Base-by-base conservation (phyloP, 2,329 filamentous ascomycete genomes). In the Colletotrichum orchidophilum region DNA sequence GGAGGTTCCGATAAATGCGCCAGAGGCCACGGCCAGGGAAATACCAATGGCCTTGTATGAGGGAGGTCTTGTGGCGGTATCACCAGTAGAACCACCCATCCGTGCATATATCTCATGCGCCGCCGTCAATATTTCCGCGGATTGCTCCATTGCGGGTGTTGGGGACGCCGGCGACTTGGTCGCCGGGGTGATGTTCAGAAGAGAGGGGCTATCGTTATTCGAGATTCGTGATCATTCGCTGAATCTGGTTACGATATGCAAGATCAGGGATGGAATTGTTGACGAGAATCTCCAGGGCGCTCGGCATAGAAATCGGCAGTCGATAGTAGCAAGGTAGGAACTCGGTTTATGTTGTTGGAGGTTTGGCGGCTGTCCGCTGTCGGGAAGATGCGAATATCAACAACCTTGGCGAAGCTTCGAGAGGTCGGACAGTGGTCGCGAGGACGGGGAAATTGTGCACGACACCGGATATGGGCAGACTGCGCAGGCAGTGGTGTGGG, bases 1-100 rank as follows among this genome's bases (percentile, higher is more conserved):
- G 0, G 96, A 98, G 15, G 93, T 88, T 65, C 96, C 96, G 78
- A 99, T 99, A 80, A 98, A 98, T 69, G 94, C 80, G 52, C 96
- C 96, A 0, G 96, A 98, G 35, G 91, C 90, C 70, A 98, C 88
- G 18, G 96, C 96, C 42, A 99, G 86, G 26, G 91, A 87, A 73
- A 99, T 94, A 66, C 96, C 96, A 75, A 98, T 89, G 29, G 92
- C 90, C 80, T 98, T 98, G 87, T 93, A 98, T 69, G 84, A 81
- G 8, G 84, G 76, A 1, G 88, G 88, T 29, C 87, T 82, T 13
- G 78, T 73, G 62, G 75, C 76, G 49, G 74, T 73, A 11, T 66
- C 46, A 5, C 60, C 64, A 3, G 69, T 59, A 12, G 66, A 59
- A 13, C 60, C 70, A 35, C 70, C 70, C 66, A 71, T 71, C 50